Conservation (phyloP, 495 filamentous ascomycete species). For the Delitschia confertaspora region DNA sequence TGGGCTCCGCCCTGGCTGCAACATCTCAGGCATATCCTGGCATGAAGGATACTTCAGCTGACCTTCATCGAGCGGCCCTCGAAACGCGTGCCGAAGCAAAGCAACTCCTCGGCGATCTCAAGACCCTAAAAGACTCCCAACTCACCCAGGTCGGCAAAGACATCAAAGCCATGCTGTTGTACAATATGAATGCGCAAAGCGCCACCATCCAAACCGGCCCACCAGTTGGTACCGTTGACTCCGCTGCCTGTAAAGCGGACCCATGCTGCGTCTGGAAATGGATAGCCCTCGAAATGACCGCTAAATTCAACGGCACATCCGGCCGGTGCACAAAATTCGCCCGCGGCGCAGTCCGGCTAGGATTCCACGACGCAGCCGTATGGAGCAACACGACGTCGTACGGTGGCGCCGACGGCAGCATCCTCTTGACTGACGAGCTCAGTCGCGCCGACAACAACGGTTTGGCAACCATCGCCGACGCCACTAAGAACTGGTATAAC, state of each 20-base stretch:
- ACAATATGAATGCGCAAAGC: slow-evolving; percentile 5
- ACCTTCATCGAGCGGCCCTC: slow-evolving; percentile 3
- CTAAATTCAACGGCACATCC: slow-evolving; percentile 24
- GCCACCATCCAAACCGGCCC: slow-evolving; percentile 14
- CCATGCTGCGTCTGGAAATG: slow-evolving; percentile 28
- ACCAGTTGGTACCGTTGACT: slow-evolving; percentile 16
- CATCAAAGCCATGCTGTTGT: slow-evolving; percentile 21
- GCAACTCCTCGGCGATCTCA: slow-evolving; percentile 21
- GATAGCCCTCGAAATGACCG: slow-evolving; percentile 27
- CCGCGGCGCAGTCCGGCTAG: slow-evolving; percentile 26
- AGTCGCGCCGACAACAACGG: slow-evolving; percentile 23
- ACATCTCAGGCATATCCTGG: too few relatives aligned
- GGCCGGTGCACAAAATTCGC: slow-evolving; percentile 28
- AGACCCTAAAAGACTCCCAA: slow-evolving; percentile 15
- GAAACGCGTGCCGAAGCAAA: slow-evolving; percentile 12
- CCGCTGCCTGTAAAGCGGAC: slow-evolving; percentile 25
- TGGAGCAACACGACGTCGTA: slow-evolving; percentile 22
- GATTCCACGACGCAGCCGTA: slow-evolving; percentile 31
- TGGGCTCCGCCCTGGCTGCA: slow-evolving; percentile 1
- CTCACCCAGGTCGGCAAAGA: slow-evolving; percentile 22
- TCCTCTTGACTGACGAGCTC: slow-evolving; percentile 26
- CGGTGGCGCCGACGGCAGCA: slow-evolving; percentile 28
- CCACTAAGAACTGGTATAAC: slow-evolving; percentile 23
- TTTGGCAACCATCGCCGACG: slow-evolving; percentile 8
- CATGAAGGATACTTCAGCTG: slow-evolving; percentile 4